Percentiles rank a stretch among this genome's conserved stretches.
These are phyloP conservation scores for Fusarium staphyleae DNA, from an alignment of 2,329 filamentous ascomycete species.

Conservation along the genomic window DNA sequence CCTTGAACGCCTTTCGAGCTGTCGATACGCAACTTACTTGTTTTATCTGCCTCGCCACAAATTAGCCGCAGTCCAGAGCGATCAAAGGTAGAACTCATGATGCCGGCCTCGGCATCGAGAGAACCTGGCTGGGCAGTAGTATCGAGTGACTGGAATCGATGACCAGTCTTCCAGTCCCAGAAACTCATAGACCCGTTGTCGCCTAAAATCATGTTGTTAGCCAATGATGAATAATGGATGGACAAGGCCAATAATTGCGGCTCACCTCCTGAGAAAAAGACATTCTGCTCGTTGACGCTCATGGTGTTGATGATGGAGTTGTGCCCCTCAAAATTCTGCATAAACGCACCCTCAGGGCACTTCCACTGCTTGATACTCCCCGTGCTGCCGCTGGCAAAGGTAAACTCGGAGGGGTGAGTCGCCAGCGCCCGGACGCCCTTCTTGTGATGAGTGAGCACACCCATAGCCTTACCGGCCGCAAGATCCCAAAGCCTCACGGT, in stretches of 20 bases:
- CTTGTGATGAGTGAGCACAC: slow-evolving; percentile 96
- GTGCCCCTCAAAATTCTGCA: slow-evolving; percentile 98
- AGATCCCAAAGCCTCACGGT: slow-evolving; percentile 95
- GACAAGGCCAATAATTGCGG: neutral
- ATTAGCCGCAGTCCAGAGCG: slow-evolving; percentile 87
- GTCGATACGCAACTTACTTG: slow-evolving; percentile 61
- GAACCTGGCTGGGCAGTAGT: slow-evolving; percentile 94
- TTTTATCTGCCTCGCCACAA: slow-evolving; percentile 96
- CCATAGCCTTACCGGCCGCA: slow-evolving; percentile 94
- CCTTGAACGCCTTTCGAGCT: neutral
- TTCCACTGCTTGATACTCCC: slow-evolving; percentile 99
- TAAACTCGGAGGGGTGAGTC: slow-evolving; percentile 90
- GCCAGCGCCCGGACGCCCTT: slow-evolving; percentile 90
- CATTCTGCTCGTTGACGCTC: slow-evolving; percentile 91
- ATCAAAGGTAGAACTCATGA: slow-evolving; percentile 95
- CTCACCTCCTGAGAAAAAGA: slow-evolving; percentile 84
- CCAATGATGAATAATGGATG: neutral
- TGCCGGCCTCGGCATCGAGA: slow-evolving; percentile 89
- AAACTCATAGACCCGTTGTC: slow-evolving; percentile 97
- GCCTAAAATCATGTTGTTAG: slow-evolving; percentile 46
- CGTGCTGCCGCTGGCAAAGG: slow-evolving; percentile 91
- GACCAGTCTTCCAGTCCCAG: slow-evolving; percentile 98
- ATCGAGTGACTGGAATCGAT: slow-evolving; percentile 88
- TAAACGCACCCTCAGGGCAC: slow-evolving; percentile 95
- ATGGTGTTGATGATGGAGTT: slow-evolving; percentile 96